Evolutionary conservation across 1,284 basidiomycete genomes (phyloP).

Genomic region (Veloboletus limbatus): DNA sequence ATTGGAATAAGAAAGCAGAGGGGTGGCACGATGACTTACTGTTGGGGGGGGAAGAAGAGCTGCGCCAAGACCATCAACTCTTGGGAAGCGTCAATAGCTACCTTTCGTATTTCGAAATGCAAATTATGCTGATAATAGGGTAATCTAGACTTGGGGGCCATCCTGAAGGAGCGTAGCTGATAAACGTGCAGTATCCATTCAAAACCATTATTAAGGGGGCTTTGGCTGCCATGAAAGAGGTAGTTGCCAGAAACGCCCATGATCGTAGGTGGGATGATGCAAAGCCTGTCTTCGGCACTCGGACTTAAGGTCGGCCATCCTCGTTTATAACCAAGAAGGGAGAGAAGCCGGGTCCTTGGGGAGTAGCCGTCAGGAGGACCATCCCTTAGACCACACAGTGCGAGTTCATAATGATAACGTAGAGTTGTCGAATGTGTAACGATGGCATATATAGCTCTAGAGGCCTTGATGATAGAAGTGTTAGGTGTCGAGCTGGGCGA

Average conservation of each 20-base stretch:
- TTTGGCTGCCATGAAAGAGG: conserved; percentile 48
- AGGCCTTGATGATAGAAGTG: conserved; percentile 39
- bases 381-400: conserved; percentile 52
- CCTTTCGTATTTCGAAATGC: conserved; percentile 44
- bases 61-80: conserved; percentile 49
- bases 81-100: conserved; percentile 50
- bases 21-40: conserved; percentile 14
- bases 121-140: conserved; percentile 49
- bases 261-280: conserved; percentile 42
- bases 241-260: conserved; percentile 50
- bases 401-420: conserved; percentile 54
- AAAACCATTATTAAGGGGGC: conserved; percentile 36
- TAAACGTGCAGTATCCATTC: conserved; percentile 46
- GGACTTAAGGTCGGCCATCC: conserved; percentile 53
- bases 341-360: conserved; percentile 44
- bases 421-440: conserved; percentile 47
- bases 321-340: conserved; percentile 47
- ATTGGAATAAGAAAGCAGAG: background rate
- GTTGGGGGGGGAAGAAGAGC: conserved; percentile 27
- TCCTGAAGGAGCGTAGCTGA: conserved; percentile 54
- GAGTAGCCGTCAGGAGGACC: conserved; percentile 41
- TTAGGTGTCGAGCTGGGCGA: conserved; percentile 1
- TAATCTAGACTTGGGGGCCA: conserved; percentile 43
- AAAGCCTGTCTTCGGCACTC: conserved; percentile 47
- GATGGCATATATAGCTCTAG: conserved; percentile 42